A percentile compares a stretch with the other conserved stretches of the same genome.
Evolutionary conservation across 202 grass and related monocot species (phyloP).

Genomic region (Saccharum hybrid): DNA sequence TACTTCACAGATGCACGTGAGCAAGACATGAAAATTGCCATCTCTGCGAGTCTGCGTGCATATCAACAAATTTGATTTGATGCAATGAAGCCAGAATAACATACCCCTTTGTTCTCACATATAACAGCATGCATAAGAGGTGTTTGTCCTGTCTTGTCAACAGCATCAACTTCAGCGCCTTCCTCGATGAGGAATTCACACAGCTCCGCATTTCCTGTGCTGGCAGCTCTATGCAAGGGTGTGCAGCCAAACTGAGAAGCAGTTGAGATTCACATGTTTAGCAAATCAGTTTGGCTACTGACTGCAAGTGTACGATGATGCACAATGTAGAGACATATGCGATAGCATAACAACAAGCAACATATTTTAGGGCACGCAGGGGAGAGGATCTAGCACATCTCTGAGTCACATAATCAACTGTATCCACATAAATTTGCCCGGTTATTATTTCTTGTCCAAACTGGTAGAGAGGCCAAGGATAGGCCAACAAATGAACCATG

Average conservation of each 20-base stretch:
- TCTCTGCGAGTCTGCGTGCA: not conserved
- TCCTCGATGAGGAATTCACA: slow-evolving; percentile 92
- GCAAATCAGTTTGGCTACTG: not conserved
- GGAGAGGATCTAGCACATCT: not conserved
- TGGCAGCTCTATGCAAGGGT: slow-evolving; percentile 90
- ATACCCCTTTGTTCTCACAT: slow-evolving; percentile 77
- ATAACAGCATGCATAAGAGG: slow-evolving; percentile 83
- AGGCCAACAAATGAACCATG: not conserved
- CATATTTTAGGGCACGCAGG: not conserved
- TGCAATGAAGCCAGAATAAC: not conserved
- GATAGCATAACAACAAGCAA: not conserved
- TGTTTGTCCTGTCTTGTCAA: slow-evolving; percentile 72
- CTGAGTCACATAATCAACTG: not conserved
- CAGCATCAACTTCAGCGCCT: slow-evolving; percentile 81
- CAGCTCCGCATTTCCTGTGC: slow-evolving; percentile 77
- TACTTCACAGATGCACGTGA: not conserved
- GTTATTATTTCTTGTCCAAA: not conserved
- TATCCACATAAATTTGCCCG: not conserved
- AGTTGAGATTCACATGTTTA: slow-evolving; percentile 24
- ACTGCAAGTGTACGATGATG: not conserved
- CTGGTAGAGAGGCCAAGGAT: not conserved
- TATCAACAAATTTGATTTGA: not conserved
- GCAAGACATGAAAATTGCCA: not conserved
- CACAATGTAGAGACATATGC: not conserved
- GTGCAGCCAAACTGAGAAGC: slow-evolving; percentile 76